phyloP scores from a whole-genome alignment of 805 yeast species.

The Schizosaccharomyces pombe region DNA sequence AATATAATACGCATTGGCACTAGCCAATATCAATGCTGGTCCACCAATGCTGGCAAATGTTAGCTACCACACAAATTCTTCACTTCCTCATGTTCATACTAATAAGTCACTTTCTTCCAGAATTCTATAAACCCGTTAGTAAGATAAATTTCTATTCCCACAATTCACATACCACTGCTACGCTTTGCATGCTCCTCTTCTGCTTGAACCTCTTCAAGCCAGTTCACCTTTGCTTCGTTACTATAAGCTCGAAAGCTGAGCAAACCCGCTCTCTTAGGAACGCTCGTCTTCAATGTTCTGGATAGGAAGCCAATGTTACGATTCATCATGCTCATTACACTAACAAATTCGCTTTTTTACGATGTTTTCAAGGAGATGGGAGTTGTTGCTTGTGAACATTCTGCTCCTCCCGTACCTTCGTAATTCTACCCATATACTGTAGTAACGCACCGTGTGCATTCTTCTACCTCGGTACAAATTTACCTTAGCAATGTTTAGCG shows the following conservation, averaged over 20 bases:
- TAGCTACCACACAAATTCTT: neutral
- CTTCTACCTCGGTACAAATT: no score
- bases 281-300: neutral
- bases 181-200: neutral
- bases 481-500: no score
- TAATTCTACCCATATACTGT: neutral
- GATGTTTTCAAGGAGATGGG: neutral
- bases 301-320: neutral
- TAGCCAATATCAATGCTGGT: neutral
- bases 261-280: neutral
- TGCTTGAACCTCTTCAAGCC: neutral
- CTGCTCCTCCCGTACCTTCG: neutral
- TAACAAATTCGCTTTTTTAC: neutral
- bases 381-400: neutral
- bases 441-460: no score
- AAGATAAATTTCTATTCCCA: neutral
- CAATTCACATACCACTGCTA: neutral
- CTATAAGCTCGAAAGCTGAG: neutral
- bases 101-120: neutral
- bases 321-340: neutral
- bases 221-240: neutral
- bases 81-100: neutral
- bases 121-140: neutral
- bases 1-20: neutral
- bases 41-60: neutral